Evolutionary conservation across 2,329 filamentous ascomycete genomes (phyloP).

Genomic region (Blastomyces parvus): DNA sequence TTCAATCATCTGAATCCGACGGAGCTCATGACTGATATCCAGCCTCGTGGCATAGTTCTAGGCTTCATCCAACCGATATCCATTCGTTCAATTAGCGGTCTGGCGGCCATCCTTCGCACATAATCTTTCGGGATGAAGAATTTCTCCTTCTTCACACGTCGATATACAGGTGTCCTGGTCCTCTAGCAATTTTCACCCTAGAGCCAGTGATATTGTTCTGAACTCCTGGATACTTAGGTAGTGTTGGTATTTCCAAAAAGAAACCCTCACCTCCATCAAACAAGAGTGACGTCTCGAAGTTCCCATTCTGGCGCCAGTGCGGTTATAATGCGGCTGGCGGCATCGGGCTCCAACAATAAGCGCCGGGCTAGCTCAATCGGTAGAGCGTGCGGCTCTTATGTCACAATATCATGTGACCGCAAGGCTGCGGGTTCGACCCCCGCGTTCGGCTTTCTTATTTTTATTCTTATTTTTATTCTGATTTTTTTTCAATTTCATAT

Average conservation of each 20-base stretch:
- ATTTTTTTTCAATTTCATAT: not conserved
- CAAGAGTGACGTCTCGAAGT: too few relatives aligned
- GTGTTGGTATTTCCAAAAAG: too few relatives aligned
- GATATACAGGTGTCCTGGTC: not conserved
- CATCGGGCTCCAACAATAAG: not conserved
- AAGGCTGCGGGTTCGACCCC: conserved; percentile 37
- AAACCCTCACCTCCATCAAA: too few relatives aligned
- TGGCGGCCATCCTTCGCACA: too few relatives aligned
- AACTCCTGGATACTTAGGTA: too few relatives aligned
- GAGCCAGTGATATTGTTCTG: too few relatives aligned
- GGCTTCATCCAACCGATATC: not conserved
- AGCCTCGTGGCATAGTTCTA: too few relatives aligned
- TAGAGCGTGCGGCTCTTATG: conserved; percentile 44
- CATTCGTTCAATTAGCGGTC: not conserved
- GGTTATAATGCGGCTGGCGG: not conserved
- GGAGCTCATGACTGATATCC: too few relatives aligned
- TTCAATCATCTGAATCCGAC: too few relatives aligned
- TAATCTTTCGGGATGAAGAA: too few relatives aligned
- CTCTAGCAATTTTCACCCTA: too few relatives aligned
- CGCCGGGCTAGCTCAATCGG: conserved; percentile 45
- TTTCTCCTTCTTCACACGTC: not conserved
- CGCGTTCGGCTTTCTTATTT: conserved; percentile 30
- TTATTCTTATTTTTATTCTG: not conserved
- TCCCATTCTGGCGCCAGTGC: too few relatives aligned
- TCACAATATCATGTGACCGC: conserved; percentile 19